These are phyloP conservation scores for Inga leiocalycina DNA, from an alignment of 306 rosid genomes.

Conservation along the genomic window DNA sequence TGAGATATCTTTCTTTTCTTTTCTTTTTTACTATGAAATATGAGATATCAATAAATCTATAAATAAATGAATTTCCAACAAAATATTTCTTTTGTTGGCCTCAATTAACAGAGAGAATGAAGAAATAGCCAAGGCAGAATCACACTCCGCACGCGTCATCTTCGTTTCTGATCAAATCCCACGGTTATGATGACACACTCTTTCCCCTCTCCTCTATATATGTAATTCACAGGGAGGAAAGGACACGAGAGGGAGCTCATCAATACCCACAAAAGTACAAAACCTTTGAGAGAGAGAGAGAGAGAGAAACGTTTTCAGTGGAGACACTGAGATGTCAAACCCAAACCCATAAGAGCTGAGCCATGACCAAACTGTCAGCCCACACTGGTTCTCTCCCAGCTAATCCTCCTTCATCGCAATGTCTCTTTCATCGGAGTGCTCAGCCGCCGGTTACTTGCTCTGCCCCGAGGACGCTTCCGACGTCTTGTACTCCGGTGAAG, in stretches of 20 bases:
- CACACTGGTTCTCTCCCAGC: background rate
- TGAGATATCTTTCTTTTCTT: too few relatives aligned
- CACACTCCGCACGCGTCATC: too few relatives aligned
- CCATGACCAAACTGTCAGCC: slow-evolving; percentile 35
- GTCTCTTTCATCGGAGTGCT: slow-evolving; percentile 32
- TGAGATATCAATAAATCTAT: too few relatives aligned
- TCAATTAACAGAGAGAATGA: too few relatives aligned
- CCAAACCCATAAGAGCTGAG: slow-evolving; percentile 36
- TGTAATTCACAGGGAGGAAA: background rate
- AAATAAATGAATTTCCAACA: too few relatives aligned
- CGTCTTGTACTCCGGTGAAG: background rate
- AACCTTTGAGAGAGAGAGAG: background rate
- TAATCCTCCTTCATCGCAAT: slow-evolving; percentile 9
- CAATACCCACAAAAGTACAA: background rate
- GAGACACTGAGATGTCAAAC: slow-evolving; percentile 31
- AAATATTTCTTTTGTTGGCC: too few relatives aligned
- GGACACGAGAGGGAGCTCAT: background rate
- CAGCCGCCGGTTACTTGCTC: slow-evolving; percentile 28
- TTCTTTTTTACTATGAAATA: too few relatives aligned
- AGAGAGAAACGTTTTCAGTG: background rate
- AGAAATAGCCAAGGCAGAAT: too few relatives aligned
- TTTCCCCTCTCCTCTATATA: too few relatives aligned
- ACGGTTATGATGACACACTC: too few relatives aligned
- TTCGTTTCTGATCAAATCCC: too few relatives aligned
- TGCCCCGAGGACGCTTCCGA: slow-evolving; percentile 40